These are phyloP conservation scores for Entelexis paramagnoliae DNA, from an alignment of 1,139 yeast genomes.

Conservation along the genomic window DNA sequence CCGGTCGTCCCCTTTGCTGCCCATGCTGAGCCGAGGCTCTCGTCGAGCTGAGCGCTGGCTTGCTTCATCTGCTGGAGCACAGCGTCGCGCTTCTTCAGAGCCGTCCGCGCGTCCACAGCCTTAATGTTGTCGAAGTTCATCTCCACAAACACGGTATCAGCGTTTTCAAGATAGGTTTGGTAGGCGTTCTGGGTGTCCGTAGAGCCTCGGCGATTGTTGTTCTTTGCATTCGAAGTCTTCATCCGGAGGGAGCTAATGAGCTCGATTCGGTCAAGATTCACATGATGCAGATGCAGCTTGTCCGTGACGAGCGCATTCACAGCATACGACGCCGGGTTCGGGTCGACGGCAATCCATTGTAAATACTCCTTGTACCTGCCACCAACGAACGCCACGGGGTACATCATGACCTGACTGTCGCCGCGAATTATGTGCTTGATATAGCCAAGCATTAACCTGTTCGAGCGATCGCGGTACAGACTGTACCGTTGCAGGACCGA, in stretches of 20 bases:
- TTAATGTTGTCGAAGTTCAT: conserved; percentile 5
- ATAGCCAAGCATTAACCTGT: neutral
- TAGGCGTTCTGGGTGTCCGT: neutral
- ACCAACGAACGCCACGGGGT: neutral
- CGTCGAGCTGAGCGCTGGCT: neutral
- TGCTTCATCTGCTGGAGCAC: conserved; percentile 34
- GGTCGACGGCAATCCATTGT: neutral
- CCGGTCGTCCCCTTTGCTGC: neutral
- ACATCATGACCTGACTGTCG: neutral
- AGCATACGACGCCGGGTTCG: neutral
- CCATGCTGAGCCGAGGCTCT: neutral
- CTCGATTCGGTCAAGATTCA: neutral
- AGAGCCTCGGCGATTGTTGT: neutral
- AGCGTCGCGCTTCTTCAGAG: conserved; percentile 36
- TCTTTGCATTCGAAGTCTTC: neutral
- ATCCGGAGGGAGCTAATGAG: neutral
- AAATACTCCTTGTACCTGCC: neutral
- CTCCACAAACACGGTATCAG: neutral
- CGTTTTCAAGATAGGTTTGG: neutral
- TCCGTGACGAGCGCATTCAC: neutral
- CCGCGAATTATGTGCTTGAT: neutral
- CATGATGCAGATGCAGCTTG: neutral
- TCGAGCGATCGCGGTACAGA: neutral
- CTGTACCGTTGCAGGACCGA: neutral
- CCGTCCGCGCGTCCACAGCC: conserved; percentile 15